phyloP scores from a whole-genome alignment of 768 basidiomycete species.

The Xanthoconium stramineum region DNA sequence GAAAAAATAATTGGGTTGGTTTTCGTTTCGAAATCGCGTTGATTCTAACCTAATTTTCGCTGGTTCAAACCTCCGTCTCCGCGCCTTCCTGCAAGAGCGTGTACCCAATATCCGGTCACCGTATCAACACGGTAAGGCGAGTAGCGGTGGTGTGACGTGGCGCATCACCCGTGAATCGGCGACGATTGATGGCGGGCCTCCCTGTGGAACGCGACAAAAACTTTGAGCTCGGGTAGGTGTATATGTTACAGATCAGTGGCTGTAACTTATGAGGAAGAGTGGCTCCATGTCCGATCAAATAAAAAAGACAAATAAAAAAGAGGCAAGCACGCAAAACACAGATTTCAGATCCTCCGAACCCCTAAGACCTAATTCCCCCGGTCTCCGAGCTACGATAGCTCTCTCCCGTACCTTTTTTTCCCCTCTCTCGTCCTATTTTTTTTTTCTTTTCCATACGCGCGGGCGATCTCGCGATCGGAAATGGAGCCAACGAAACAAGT shows the following conservation, averaged over 20 bases:
- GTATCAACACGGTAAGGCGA: conserved; percentile 18
- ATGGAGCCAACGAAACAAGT: background rate
- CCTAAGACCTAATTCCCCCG: background rate
- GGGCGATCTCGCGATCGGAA: background rate
- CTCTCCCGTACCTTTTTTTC: background rate
- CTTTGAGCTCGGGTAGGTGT: conserved; percentile 12
- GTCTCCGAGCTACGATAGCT: background rate
- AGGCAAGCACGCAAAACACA: background rate
- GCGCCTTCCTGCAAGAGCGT: background rate
- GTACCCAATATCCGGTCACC: background rate
- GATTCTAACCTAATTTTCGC: conserved; percentile 5
- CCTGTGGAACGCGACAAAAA: background rate
- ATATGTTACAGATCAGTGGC: conserved; percentile 1
- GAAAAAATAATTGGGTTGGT: background rate
- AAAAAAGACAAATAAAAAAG: background rate
- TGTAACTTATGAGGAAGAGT: background rate
- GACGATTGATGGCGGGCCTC: background rate
- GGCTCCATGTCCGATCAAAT: no score
- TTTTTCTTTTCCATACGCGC: background rate
- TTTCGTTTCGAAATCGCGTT: background rate
- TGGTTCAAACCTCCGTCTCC: conserved; percentile 9
- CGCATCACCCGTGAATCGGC: conserved; percentile 11
- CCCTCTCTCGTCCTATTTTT: background rate
- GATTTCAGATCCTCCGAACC: background rate
- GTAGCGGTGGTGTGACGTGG: conserved; percentile 17